A percentile compares a stretch with the other conserved stretches of the same genome.
phyloP scores from a whole-genome alignment of 2,329 filamentous ascomycete genomes.

The Trichoderma sp. region DNA sequence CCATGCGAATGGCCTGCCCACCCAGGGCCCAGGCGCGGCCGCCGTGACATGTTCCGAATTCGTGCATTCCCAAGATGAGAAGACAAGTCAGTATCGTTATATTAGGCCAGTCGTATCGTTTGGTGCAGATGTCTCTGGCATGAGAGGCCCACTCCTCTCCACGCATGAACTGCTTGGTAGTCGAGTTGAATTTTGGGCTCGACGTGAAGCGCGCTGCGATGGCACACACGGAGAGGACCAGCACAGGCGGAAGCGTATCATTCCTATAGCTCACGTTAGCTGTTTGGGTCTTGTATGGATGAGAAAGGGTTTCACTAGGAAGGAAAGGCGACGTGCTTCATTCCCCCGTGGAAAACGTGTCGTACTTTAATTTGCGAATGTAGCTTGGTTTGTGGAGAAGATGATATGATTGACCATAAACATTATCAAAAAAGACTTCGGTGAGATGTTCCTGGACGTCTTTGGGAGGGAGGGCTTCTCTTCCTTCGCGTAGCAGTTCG shows the following conservation, averaged over 20 bases:
- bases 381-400: conserved; percentile 96
- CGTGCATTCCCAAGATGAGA: conserved; percentile 82
- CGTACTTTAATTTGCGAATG: conserved; percentile 77
- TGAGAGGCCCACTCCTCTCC: conserved; percentile 88
- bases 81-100: conserved; percentile 93
- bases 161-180: conserved; percentile 72
- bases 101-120: conserved; percentile 89
- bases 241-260: conserved; percentile 74
- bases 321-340: conserved; percentile 2
- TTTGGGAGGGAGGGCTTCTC: conserved; percentile 75
- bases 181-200: conserved; percentile 73
- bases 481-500: conserved; percentile 75
- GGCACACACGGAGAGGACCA: conserved; percentile 91
- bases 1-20: conserved; percentile 94
- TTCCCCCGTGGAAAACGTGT: background rate
- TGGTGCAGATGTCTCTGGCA: conserved; percentile 82
- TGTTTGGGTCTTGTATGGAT: background rate
- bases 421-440: conserved; percentile 91
- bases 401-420: conserved; percentile 94
- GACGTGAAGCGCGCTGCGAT: conserved; percentile 93
- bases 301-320: background rate
- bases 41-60: conserved; percentile 95
- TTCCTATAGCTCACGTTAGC: conserved; percentile 29
- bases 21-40: conserved; percentile 94
- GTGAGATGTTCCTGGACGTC: conserved; percentile 91